A percentile compares a stretch with the other conserved stretches of the same genome.
phyloP scores from a whole-genome alignment of 176 grass and related monocot species.

The Ampelocalamus luodianensis region DNA sequence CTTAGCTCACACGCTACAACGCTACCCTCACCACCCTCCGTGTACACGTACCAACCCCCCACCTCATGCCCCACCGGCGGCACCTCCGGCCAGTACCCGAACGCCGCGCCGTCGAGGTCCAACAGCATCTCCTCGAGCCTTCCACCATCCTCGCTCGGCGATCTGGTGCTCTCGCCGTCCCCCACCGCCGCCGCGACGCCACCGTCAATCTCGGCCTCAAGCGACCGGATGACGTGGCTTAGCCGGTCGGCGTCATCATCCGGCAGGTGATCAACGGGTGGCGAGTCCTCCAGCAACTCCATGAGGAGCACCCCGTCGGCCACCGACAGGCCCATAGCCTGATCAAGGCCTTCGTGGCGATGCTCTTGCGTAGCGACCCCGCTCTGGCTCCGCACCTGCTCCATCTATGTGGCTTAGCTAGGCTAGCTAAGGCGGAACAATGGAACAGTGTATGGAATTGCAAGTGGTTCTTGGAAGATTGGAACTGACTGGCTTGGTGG shows the following conservation, averaged over 20 bases:
- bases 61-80: slow-evolving; percentile 19
- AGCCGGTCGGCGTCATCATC: slow-evolving; percentile 39
- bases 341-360: neutral
- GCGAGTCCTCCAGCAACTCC: slow-evolving; percentile 57
- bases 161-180: neutral
- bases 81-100: slow-evolving; percentile 42
- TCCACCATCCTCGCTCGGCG: neutral
- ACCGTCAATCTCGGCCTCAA: slow-evolving; percentile 59
- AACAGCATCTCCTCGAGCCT: slow-evolving; percentile 40
- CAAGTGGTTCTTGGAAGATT: neutral
- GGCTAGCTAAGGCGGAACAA: neutral
- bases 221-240: slow-evolving; percentile 51
- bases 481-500: neutral
- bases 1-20: slow-evolving; percentile 13
- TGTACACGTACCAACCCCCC: slow-evolving; percentile 39
- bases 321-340: slow-evolving; percentile 22
- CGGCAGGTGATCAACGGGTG: neutral
- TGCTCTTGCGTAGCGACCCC: neutral
- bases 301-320: slow-evolving; percentile 44
- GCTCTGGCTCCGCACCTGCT: neutral
- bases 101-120: slow-evolving; percentile 22
- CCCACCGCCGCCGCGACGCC: too few species aligned
- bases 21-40: slow-evolving; percentile 15
- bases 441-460: neutral
- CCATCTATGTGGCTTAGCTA: neutral